phyloP scores from a whole-genome alignment of 2,329 filamentous ascomycete genomes.

The Trichophyton benhamiae region DNA sequence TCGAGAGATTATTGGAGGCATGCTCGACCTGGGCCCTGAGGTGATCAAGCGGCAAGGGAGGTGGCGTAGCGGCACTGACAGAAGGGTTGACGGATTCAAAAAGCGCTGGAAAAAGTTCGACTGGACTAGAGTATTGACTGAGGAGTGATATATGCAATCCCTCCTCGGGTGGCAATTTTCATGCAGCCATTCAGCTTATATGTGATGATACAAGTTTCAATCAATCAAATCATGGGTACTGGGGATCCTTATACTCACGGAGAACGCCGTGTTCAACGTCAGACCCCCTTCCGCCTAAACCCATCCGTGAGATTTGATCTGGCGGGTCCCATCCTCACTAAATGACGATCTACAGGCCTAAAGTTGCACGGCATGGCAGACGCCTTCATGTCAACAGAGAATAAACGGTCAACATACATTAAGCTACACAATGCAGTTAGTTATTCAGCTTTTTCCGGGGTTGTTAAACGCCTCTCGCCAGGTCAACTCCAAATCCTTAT shows the following conservation, averaged over 20 bases:
- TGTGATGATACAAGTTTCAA: background rate
- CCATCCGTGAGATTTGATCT: background rate
- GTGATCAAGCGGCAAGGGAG: constrained; percentile 80
- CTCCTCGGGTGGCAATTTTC: background rate
- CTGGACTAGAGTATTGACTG: constrained; percentile 57
- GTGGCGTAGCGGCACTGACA: constrained; percentile 58
- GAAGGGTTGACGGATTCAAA: constrained; percentile 62
- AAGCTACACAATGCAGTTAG: background rate
- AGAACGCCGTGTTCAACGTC: background rate
- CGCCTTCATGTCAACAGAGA: background rate
- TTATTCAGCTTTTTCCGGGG: background rate
- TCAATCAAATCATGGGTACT: background rate
- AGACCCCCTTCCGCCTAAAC: background rate
- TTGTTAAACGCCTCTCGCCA: background rate
- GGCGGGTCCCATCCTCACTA: background rate
- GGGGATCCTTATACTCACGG: background rate
- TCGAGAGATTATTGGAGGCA: constrained; percentile 79
- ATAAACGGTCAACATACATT: background rate
- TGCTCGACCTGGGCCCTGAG: constrained; percentile 71
- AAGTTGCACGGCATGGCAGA: background rate
- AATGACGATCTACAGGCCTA: background rate
- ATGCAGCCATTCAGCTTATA: background rate
- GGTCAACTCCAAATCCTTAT: background rate
- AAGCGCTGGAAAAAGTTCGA: constrained; percentile 88
- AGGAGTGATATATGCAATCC: constrained; percentile 23